phyloP scores from a whole-genome alignment of 257 asterid species.

The Salvia rosmarinus region DNA sequence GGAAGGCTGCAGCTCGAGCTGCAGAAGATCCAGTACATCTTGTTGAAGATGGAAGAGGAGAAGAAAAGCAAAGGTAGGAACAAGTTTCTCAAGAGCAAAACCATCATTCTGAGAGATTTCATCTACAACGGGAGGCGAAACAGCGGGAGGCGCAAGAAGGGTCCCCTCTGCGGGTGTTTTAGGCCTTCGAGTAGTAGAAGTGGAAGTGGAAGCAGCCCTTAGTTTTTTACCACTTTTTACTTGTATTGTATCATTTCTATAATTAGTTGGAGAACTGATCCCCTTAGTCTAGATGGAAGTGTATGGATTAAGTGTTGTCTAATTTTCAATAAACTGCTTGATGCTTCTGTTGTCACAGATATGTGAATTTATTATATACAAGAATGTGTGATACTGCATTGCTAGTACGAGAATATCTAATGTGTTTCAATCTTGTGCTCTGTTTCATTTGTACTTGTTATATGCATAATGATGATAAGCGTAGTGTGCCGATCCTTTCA shows the following conservation, averaged over 20 bases:
- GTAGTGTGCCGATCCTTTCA: no score
- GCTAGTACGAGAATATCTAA: no score
- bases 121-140: slow-evolving; percentile 59
- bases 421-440: background rate
- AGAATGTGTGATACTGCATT: no score
- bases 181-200: slow-evolving; percentile 53
- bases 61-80: slow-evolving; percentile 57
- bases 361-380: slow-evolving; percentile 7
- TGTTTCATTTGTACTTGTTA: background rate
- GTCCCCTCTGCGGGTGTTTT: slow-evolving; percentile 71
- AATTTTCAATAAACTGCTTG: slow-evolving; percentile 45
- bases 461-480: background rate
- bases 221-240: slow-evolving; percentile 26
- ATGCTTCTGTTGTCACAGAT: slow-evolving; percentile 5
- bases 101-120: slow-evolving; percentile 69
- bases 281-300: slow-evolving; percentile 36
- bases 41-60: slow-evolving; percentile 74
- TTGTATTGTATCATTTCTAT: slow-evolving; percentile 33
- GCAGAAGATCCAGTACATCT: slow-evolving; percentile 71
- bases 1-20: slow-evolving; percentile 77
- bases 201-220: slow-evolving; percentile 42
- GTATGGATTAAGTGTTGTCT: slow-evolving; percentile 44
- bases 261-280: slow-evolving; percentile 43
- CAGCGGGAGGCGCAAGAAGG: slow-evolving; percentile 62
- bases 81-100: slow-evolving; percentile 59